Conservation (phyloP, 2,329 filamentous ascomycete genomes). For the Thelonectria olida region DNA sequence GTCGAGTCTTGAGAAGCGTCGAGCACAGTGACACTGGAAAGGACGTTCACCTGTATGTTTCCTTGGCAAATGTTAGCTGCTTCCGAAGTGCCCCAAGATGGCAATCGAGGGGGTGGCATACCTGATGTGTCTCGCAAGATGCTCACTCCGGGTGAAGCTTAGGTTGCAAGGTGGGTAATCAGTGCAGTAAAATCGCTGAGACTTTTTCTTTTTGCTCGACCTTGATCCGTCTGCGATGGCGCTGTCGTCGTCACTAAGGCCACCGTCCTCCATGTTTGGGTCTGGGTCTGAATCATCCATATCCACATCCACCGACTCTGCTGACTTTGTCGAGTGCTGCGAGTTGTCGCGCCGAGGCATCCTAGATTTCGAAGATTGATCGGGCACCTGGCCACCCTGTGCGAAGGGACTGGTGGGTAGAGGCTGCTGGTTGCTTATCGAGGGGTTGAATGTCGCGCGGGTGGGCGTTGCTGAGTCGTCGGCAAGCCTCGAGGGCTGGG, state of each 20-base stretch:
- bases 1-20: slow-evolving; percentile 92
- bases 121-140: slow-evolving; percentile 93
- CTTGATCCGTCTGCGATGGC: slow-evolving; percentile 71
- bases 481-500: slow-evolving; percentile 37
- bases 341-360: slow-evolving; percentile 58
- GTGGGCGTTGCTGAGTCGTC: slow-evolving; percentile 71
- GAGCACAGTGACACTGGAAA: slow-evolving; percentile 94
- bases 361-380: slow-evolving; percentile 53
- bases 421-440: slow-evolving; percentile 60
- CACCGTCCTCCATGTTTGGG: slow-evolving; percentile 57
- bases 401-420: slow-evolving; percentile 63
- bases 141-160: slow-evolving; percentile 95
- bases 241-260: slow-evolving; percentile 71
- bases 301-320: slow-evolving; percentile 74
- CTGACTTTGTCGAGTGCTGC: slow-evolving; percentile 68
- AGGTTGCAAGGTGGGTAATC: slow-evolving; percentile 93
- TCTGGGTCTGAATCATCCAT: slow-evolving; percentile 81
- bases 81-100: neutral
- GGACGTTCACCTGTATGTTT: slow-evolving; percentile 98
- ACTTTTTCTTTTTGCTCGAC: slow-evolving; percentile 93
- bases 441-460: slow-evolving; percentile 59
- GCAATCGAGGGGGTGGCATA: slow-evolving; percentile 53
- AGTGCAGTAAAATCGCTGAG: slow-evolving; percentile 94
- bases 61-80: slow-evolving; percentile 45
- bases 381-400: slow-evolving; percentile 58